A percentile compares a stretch with the other conserved stretches of the same genome.
These are phyloP conservation scores for Fallopia convolvulus DNA, from an alignment of 148 eudicot genomes.

Conservation along the genomic window DNA sequence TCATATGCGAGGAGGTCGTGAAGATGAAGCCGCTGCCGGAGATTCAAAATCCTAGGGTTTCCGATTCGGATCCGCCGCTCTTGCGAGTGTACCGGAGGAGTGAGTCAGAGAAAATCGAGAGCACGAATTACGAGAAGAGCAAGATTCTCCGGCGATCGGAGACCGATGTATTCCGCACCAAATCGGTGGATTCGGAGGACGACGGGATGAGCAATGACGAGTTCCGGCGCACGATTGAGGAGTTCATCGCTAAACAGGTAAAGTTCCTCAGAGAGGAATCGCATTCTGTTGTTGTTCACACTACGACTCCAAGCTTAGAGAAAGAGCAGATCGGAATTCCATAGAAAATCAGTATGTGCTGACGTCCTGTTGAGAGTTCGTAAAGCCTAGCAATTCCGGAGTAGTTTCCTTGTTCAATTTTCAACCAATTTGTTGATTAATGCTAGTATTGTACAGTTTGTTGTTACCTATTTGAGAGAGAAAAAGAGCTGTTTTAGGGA, in stretches of 20 bases:
- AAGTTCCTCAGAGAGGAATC: slow-evolving; percentile 66
- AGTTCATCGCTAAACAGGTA: slow-evolving; percentile 74
- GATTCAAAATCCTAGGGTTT: neutral
- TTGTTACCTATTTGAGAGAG: neutral
- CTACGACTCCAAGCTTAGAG: slow-evolving; percentile 28
- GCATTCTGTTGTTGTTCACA: slow-evolving; percentile 40
- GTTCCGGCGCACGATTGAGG: slow-evolving; percentile 66
- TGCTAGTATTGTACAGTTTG: neutral
- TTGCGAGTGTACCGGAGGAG: slow-evolving; percentile 24
- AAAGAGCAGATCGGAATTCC: neutral
- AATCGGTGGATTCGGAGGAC: slow-evolving; percentile 25
- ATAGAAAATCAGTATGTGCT: neutral
- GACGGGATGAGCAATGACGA: slow-evolving; percentile 64
- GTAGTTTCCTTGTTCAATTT: neutral
- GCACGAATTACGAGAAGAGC: neutral
- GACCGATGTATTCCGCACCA: slow-evolving; percentile 35
- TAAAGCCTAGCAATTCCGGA: neutral
- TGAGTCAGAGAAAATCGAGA: slow-evolving; percentile 35
- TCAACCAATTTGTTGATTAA: neutral
- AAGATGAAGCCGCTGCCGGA: neutral
- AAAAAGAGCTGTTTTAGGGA: neutral
- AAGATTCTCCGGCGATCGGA: slow-evolving; percentile 46
- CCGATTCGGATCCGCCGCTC: neutral
- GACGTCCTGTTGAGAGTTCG: neutral
- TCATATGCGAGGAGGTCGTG: slow-evolving; percentile 36